Evolutionary conservation across 306 rosid species (phyloP).

Genomic region (Trifolium dubium): DNA sequence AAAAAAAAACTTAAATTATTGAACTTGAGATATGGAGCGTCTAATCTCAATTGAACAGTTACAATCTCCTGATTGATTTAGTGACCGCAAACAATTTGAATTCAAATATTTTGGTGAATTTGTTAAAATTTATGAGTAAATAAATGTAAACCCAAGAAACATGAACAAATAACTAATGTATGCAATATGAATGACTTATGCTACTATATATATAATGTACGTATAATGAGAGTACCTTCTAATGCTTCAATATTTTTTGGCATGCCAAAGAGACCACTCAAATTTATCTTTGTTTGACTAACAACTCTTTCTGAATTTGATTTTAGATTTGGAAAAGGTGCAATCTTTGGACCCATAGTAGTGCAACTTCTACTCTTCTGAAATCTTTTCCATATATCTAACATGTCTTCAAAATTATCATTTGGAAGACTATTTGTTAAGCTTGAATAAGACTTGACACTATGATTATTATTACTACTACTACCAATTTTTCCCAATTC

Average conservation of each 20-base stretch:
- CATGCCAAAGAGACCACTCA: not conserved
- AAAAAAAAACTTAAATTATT: too few relatives aligned
- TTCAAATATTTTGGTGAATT: too few relatives aligned
- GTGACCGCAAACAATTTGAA: too few relatives aligned
- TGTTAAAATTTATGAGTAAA: too few relatives aligned
- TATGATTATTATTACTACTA: not conserved
- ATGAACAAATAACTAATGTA: not conserved
- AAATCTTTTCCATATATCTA: slow-evolving; percentile 34
- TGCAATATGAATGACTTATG: not conserved
- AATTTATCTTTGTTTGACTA: slow-evolving; percentile 2
- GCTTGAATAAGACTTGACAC: not conserved
- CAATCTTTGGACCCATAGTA: slow-evolving; percentile 44
- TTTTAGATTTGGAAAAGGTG: slow-evolving; percentile 59
- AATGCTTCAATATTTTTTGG: not conserved
- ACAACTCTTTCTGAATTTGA: slow-evolving; percentile 54
- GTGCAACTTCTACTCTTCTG: slow-evolving; percentile 12
- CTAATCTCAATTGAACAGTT: too few relatives aligned
- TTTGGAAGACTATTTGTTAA: slow-evolving; percentile 38
- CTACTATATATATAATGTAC: not conserved
- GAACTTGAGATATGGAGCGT: too few relatives aligned
- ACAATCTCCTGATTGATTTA: too few relatives aligned
- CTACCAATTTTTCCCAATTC: slow-evolving; percentile 51
- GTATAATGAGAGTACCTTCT: not conserved
- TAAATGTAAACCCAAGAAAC: too few relatives aligned
- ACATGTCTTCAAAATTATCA: slow-evolving; percentile 52